Evolutionary conservation across 148 eudicot genomes (phyloP).

Genomic region (Fagopyrum homotropicum): DNA sequence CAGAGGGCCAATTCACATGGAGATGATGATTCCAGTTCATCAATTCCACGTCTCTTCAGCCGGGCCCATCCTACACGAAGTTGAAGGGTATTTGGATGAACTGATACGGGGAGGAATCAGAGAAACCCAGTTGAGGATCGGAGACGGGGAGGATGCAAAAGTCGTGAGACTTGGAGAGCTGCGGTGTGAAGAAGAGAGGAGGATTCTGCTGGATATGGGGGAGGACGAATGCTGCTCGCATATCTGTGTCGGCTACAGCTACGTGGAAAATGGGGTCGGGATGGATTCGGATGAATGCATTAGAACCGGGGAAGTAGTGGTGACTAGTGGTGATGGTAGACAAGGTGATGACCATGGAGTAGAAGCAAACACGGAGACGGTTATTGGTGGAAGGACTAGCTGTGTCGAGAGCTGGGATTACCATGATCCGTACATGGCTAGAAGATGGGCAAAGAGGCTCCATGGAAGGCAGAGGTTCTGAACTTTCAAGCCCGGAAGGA

Average conservation of each 20-base stretch:
- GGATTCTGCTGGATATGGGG: slow-evolving; percentile 40
- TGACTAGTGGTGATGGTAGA: slow-evolving; percentile 32
- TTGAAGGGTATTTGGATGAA: slow-evolving; percentile 53
- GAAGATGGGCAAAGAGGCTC: slow-evolving; percentile 88
- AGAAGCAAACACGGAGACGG: slow-evolving; percentile 12
- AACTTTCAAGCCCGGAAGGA: too few species aligned
- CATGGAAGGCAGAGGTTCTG: slow-evolving; percentile 40
- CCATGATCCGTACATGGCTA: slow-evolving; percentile 80
- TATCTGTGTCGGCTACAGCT: slow-evolving; percentile 55
- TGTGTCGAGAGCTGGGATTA: slow-evolving; percentile 64
- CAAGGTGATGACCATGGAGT: slow-evolving; percentile 20
- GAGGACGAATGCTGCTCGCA: slow-evolving; percentile 33
- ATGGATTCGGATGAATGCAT: slow-evolving; percentile 31
- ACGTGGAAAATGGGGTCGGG: slow-evolving; percentile 31
- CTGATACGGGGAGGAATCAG: slow-evolving; percentile 52
- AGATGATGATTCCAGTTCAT: slow-evolving; percentile 39
- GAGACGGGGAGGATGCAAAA: slow-evolving; percentile 35
- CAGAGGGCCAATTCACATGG: slow-evolving; percentile 34
- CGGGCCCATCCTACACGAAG: slow-evolving; percentile 60
- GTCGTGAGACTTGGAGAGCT: slow-evolving; percentile 68
- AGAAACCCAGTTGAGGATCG: slow-evolving; percentile 58
- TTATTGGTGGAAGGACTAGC: slow-evolving; percentile 48
- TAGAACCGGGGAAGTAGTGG: slow-evolving; percentile 56
- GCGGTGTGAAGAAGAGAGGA: slow-evolving; percentile 70
- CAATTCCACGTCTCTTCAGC: slow-evolving; percentile 64